Conservation (phyloP, 768 basidiomycete species). For the Lactarius deliciosus region DNA sequence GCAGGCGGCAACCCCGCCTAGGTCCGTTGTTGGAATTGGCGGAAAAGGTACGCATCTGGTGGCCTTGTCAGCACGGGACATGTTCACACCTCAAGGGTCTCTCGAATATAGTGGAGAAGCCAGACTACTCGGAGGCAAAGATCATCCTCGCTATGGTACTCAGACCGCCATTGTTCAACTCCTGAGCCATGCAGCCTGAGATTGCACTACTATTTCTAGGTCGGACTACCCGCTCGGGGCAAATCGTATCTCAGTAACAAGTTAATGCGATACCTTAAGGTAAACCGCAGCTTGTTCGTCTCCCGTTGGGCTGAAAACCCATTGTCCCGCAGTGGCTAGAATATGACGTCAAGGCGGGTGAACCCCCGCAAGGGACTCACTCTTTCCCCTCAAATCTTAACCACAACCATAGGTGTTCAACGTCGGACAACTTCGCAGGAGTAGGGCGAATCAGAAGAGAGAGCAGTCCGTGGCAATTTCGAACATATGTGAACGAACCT, state of each 20-base stretch:
- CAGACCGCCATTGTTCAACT: slow-evolving; percentile 13
- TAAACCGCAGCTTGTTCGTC: slow-evolving; percentile 34
- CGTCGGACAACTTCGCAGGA: slow-evolving; percentile 90
- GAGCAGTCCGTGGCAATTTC: slow-evolving; percentile 50
- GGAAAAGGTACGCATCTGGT: slow-evolving; percentile 62
- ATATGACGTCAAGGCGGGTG: slow-evolving; percentile 85
- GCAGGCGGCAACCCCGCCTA: slow-evolving; percentile 73
- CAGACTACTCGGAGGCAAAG: slow-evolving; percentile 98
- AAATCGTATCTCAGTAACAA: slow-evolving; percentile 99
- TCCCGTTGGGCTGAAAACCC: slow-evolving; percentile 1
- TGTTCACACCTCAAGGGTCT: slow-evolving; percentile 11
- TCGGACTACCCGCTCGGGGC: slow-evolving; percentile 95
- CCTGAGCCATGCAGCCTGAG: background rate
- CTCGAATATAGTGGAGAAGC: slow-evolving; percentile 72
- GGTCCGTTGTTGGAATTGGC: slow-evolving; percentile 85
- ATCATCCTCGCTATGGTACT: slow-evolving; percentile 95
- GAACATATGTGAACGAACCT: background rate
- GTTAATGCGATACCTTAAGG: slow-evolving; percentile 93
- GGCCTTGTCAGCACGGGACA: background rate
- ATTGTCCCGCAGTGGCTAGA: slow-evolving; percentile 80
- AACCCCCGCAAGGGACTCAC: background rate
- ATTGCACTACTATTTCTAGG: slow-evolving; percentile 45
- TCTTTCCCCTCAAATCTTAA: background rate
- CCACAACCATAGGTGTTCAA: slow-evolving; percentile 77
- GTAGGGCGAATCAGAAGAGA: slow-evolving; percentile 79